phyloP scores from a whole-genome alignment of 2,329 filamentous ascomycete genomes.

The Fusarium buxicola region DNA sequence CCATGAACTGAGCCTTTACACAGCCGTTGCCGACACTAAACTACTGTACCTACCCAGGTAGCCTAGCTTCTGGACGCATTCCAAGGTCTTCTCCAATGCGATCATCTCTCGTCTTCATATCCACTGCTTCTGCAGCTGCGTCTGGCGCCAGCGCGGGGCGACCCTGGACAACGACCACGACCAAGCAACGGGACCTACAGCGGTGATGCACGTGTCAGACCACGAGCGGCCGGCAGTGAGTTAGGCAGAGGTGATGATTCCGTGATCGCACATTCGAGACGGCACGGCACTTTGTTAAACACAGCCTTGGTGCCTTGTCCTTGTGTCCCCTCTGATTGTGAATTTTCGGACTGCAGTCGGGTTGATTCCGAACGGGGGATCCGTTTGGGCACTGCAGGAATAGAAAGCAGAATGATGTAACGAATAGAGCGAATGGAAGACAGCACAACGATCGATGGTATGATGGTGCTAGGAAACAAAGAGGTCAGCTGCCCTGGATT shows the following conservation, averaged over 20 bases:
- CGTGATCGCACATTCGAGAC: slow-evolving; percentile 4
- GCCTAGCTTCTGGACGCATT: not conserved
- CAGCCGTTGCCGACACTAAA: too few species aligned
- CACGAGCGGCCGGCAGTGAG: slow-evolving; percentile 40
- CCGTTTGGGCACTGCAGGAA: not conserved
- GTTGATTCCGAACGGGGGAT: not conserved
- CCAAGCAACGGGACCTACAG: slow-evolving; percentile 28
- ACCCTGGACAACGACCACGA: slow-evolving; percentile 5
- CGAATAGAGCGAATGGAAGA: slow-evolving; percentile 9
- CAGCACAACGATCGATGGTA: slow-evolving; percentile 14
- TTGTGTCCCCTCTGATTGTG: not conserved
- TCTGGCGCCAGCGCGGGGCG: slow-evolving; percentile 24
- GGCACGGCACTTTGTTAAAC: slow-evolving; percentile 1
- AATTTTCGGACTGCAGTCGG: not conserved
- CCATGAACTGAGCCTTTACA: too few species aligned
- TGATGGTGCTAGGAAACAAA: slow-evolving; percentile 4
- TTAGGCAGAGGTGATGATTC: slow-evolving; percentile 21
- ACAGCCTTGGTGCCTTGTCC: slow-evolving; percentile 6
- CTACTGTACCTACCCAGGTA: too few species aligned
- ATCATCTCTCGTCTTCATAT: not conserved
- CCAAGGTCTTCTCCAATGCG: not conserved
- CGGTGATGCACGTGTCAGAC: slow-evolving; percentile 51
- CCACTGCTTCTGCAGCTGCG: slow-evolving; percentile 7
- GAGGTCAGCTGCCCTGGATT: slow-evolving; percentile 30
- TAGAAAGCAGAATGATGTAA: slow-evolving; percentile 3